Evolutionary conservation across 2,329 filamentous ascomycete genomes (phyloP), one percentile per base, ranked within the genome.

Genomic region (Zymoseptoria crescenta): DNA sequence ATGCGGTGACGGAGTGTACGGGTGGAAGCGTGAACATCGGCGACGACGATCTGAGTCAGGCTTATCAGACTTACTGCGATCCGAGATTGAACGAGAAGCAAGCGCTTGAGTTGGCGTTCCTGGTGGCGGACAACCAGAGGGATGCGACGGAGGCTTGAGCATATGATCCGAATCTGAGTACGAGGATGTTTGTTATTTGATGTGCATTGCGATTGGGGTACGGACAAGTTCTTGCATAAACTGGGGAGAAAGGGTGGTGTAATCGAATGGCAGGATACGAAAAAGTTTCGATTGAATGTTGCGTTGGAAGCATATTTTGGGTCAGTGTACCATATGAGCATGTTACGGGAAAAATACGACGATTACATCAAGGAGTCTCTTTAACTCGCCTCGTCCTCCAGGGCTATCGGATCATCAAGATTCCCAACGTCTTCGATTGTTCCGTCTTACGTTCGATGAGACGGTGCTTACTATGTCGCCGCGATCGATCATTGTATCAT

Each of bases 41-140:
- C 41, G 94, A 97, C 74, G 89, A 94, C 62, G 93, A 96, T 70
- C 73, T 99, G 68, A 87, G 87, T 2, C 83, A 91, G 64, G 92
- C 96, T 69, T 99, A 99, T 75, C 96, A 91, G 4, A 96, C 88
- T 45, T 97, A 93, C 79, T 99, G 94, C 74, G 94, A 99, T 73
- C 94, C 94, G 4, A 79, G 94, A 24, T 77, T 99, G 66, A 99
- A 99, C 71, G 94, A 97, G 81, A 96, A 97, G 78, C 94, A 99
- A 79, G 92, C 94, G 0, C 81, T 99, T 13, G 94, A 99, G 78
- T 75, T 97, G 73, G 92, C 94, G 0, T 99, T 99, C 74, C 76
- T 97, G 69, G 87, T 99, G 53, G 94, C 94, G 0, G 91, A 91
- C 4, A 70, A 68, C 61, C 70, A 72, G 61, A 64, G 68, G 35